Evolutionary conservation across 257 asterid species (phyloP), one percentile per base, ranked within the genome.

Genomic region (Eucommia ulmoides): DNA sequence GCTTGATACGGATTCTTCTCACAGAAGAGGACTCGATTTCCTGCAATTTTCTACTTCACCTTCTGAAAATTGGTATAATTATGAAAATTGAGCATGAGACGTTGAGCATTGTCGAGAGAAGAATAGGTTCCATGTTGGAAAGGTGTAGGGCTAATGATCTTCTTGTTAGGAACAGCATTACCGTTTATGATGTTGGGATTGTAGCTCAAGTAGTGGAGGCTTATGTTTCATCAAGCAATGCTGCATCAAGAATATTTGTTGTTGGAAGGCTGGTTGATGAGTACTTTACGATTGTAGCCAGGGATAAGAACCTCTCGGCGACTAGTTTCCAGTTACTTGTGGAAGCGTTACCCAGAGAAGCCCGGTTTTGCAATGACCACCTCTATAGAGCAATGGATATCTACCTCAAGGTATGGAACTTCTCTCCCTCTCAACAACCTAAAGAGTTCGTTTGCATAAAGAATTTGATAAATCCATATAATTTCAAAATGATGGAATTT

Each of bases 11-110:
- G 49, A 49, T 68, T 17, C 41, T 63, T 18, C 63, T 63, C 20
- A 23, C 18, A 20, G 70, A 68, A 55, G 65, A 29, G 24, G 60
- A 50, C 26, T 58, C 74, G 20, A 48, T 58, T 33, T 50, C 70
- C 56, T 58, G 60, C 56, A 68, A 63, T 59, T 68, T 68, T 58
- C 70, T 58, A 46, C 66, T 68, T 45, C 70, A 58, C 17, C 63
- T 68, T 14, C 24, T 53, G 42, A 68, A 68, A 56, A 42, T 54
- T 20, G 66, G 60, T 12, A 45, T 22, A 23, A 23, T 63, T 8
- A 45, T 68, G 66, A 56, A 53, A 49, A 52, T 54, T n/a, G 20
- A 45, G 19, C 19, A 63, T 7, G 65, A 56, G 41, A 33, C 63
- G 23, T 29, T 58, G n/a, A 23, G 33, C 25, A 67, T 50, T 1